Evolutionary conservation across 2,329 filamentous ascomycete genomes (phyloP).

Genomic region (Phialemonium atrogriseum): DNA sequence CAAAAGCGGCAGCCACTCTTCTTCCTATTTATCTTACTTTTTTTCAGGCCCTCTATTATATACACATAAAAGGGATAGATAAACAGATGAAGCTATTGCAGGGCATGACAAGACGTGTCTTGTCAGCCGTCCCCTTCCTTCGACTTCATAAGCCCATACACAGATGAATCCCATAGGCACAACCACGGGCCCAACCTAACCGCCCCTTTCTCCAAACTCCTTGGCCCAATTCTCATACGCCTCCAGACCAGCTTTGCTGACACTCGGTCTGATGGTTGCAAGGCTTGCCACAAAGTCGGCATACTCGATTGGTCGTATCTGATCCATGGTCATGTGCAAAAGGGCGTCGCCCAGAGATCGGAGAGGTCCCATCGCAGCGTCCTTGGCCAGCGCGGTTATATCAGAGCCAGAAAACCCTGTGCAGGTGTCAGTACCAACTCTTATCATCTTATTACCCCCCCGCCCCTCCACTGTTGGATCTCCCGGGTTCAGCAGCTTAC

Average conservation of each 20-base stretch:
- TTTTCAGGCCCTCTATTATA: too few species aligned
- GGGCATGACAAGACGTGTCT: too few species aligned
- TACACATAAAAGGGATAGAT: too few species aligned
- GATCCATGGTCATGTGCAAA: constrained; percentile 84
- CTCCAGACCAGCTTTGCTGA: constrained; percentile 75
- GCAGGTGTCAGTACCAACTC: constrained; percentile 5
- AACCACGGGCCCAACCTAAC: too few species aligned
- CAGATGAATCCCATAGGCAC: too few species aligned
- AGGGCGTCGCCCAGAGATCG: constrained; percentile 84
- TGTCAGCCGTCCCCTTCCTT: too few species aligned
- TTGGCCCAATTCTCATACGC: constrained; percentile 91
- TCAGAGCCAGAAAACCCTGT: constrained; percentile 95
- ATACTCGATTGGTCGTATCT: constrained; percentile 81
- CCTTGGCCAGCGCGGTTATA: constrained; percentile 92
- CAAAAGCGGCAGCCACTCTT: too few species aligned
- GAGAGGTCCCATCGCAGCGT: constrained; percentile 94
- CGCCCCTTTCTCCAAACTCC: constrained; percentile 87
- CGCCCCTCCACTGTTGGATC: too few species aligned
- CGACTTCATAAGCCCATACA: too few species aligned
- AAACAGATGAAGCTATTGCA: too few species aligned
- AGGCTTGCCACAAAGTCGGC: constrained; percentile 80
- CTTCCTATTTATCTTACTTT: too few species aligned
- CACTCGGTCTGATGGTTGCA: constrained; percentile 77
- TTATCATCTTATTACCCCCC: too few species aligned
- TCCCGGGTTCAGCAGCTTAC: constrained; percentile 37